Percentiles rank a stretch among this genome's conserved stretches.
Conservation (phyloP, 768 basidiomycete species). For the Boletus eberwhitei region DNA sequence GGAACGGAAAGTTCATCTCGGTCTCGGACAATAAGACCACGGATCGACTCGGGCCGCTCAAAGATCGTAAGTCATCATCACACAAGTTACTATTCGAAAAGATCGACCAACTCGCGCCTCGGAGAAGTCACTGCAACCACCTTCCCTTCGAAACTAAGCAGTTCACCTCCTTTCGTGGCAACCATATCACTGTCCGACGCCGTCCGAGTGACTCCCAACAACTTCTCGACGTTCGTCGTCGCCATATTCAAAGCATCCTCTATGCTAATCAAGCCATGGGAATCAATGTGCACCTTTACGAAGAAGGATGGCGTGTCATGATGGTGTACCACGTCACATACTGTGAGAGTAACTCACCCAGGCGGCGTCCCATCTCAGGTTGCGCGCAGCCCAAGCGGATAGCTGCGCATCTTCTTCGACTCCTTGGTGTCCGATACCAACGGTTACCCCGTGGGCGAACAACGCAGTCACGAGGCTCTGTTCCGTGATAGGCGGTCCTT, state of each 20-base stretch:
- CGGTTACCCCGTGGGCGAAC: slow-evolving; percentile 57
- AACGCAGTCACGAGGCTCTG: slow-evolving; percentile 61
- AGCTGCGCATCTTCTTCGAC: slow-evolving; percentile 53
- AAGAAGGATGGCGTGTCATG: background rate
- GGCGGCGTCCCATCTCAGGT: slow-evolving; percentile 82
- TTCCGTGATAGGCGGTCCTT: slow-evolving; percentile 71
- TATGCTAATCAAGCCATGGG: slow-evolving; percentile 39
- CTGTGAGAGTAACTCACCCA: slow-evolving; percentile 73
- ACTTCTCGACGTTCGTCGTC: slow-evolving; percentile 40
- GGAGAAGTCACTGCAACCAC: slow-evolving; percentile 42
- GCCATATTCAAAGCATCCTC: slow-evolving; percentile 40
- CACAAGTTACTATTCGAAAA: slow-evolving; percentile 26
- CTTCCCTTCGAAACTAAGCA: slow-evolving; percentile 44
- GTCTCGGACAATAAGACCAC: background rate
- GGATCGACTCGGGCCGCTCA: background rate
- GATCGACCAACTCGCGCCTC: slow-evolving; percentile 33
- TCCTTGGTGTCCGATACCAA: slow-evolving; percentile 50
- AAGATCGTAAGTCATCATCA: background rate
- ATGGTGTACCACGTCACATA: background rate
- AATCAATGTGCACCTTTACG: slow-evolving; percentile 33
- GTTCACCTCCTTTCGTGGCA: slow-evolving; percentile 36
- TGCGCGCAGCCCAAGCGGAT: slow-evolving; percentile 85
- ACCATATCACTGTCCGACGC: slow-evolving; percentile 36
- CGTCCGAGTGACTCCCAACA: slow-evolving; percentile 35
- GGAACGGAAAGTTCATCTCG: background rate